Evolutionary conservation across 345 rosid species (phyloP).

Genomic region (Melaleuca alternifolia): DNA sequence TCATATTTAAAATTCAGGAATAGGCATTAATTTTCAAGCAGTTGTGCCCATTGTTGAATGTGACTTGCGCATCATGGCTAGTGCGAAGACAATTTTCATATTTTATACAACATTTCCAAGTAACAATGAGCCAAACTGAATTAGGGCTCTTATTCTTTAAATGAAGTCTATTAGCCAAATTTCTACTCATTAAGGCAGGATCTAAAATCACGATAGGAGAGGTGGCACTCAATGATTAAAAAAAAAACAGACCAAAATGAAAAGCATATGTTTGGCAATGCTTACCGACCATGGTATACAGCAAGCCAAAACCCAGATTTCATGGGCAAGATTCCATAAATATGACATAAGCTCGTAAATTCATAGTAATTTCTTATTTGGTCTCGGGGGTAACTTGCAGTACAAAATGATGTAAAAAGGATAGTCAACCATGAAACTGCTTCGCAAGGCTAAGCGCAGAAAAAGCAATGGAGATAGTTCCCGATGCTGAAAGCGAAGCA

Average conservation of each 20-base stretch:
- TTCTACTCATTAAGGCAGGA: neutral
- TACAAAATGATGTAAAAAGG: slow-evolving; percentile 71
- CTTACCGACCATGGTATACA: slow-evolving; percentile 70
- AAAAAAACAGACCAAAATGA: neutral
- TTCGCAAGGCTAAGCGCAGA: slow-evolving; percentile 63
- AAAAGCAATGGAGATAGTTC: slow-evolving; percentile 75
- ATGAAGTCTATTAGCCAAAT: neutral
- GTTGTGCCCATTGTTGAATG: neutral
- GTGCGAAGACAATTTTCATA: too few relatives aligned
- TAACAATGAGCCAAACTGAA: too few relatives aligned
- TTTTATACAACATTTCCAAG: neutral
- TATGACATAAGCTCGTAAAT: slow-evolving; percentile 59
- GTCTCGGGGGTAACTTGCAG: slow-evolving; percentile 59
- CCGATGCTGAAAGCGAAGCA: slow-evolving; percentile 13
- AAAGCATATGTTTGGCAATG: neutral
- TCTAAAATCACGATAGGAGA: neutral
- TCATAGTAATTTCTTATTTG: slow-evolving; percentile 55
- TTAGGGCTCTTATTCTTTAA: neutral
- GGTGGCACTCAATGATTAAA: neutral
- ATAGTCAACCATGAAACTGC: slow-evolving; percentile 83
- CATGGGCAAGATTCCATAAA: slow-evolving; percentile 58
- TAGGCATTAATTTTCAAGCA: too few relatives aligned
- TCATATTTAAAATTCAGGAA: too few relatives aligned
- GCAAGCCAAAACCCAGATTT: slow-evolving; percentile 80
- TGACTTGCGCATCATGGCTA: too few relatives aligned